These are phyloP conservation scores for Fusarium denticulatum DNA, from an alignment of 2,329 filamentous ascomycete genomes.

Conservation along the genomic window DNA sequence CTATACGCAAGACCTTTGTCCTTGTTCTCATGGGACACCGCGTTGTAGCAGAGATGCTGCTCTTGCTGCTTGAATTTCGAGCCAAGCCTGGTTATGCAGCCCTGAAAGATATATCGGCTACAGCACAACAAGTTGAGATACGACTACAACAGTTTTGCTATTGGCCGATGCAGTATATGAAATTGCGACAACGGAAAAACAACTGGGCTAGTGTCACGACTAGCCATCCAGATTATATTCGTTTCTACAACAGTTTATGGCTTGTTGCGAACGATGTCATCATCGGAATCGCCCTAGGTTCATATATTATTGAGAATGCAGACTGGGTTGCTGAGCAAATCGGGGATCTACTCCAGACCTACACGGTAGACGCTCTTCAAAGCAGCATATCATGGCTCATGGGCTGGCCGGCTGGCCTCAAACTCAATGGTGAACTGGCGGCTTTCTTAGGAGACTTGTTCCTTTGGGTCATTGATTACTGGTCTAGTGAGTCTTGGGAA, in stretches of 20 bases:
- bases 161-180: slow-evolving; percentile 97
- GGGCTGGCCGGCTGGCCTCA: slow-evolving; percentile 93
- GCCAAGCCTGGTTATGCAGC: slow-evolving; percentile 81
- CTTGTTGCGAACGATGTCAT: slow-evolving; percentile 98
- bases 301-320: slow-evolving; percentile 96
- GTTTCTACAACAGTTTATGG: slow-evolving; percentile 99
- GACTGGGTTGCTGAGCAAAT: slow-evolving; percentile 84
- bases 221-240: slow-evolving; percentile 96
- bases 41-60: slow-evolving; percentile 79
- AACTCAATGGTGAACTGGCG: slow-evolving; percentile 92
- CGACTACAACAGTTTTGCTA: slow-evolving; percentile 98
- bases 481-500: slow-evolving; percentile 73
- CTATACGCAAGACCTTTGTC: slow-evolving; percentile 79
- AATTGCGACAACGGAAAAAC: slow-evolving; percentile 84
- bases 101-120: slow-evolving; percentile 94
- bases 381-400: slow-evolving; percentile 94
- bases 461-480: slow-evolving; percentile 98
- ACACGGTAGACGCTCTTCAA: slow-evolving; percentile 88
- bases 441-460: slow-evolving; percentile 96
- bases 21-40: slow-evolving; percentile 82
- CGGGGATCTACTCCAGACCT: slow-evolving; percentile 77
- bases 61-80: slow-evolving; percentile 86
- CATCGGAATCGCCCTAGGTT: slow-evolving; percentile 94
- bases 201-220: slow-evolving; percentile 97
- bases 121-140: slow-evolving; percentile 96